These are phyloP conservation scores for Penicillium antarcticum DNA, from an alignment of 495 filamentous ascomycete genomes.

Conservation along the genomic window DNA sequence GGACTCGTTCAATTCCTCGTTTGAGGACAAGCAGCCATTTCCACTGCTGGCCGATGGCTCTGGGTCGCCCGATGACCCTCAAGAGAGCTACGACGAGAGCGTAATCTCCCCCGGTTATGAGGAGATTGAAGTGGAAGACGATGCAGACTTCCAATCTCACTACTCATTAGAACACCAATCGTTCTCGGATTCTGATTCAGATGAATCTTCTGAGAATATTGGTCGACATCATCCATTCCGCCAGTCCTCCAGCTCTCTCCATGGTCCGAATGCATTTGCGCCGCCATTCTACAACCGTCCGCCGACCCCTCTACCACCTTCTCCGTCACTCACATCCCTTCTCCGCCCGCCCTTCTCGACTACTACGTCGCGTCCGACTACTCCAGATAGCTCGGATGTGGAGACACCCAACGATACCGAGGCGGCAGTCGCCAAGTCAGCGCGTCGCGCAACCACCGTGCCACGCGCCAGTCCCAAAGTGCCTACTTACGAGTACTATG, in stretches of 20 bases:
- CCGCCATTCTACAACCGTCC: conserved; percentile 87
- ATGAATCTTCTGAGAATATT: conserved; percentile 34
- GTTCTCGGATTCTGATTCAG: conserved; percentile 40
- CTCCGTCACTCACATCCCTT: conserved; percentile 92
- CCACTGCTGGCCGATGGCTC: conserved; percentile 34
- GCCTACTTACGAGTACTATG: conserved; percentile 98
- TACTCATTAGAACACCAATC: conserved; percentile 41
- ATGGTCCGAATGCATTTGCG: conserved; percentile 61
- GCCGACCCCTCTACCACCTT: conserved; percentile 86
- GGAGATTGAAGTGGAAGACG: conserved; percentile 36
- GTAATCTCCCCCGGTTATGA: conserved; percentile 27
- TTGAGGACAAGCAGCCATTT: conserved; percentile 40
- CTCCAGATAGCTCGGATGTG: conserved; percentile 85
- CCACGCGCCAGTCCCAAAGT: conserved; percentile 88
- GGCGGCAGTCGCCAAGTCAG: conserved; percentile 60
- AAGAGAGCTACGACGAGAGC: conserved; percentile 28
- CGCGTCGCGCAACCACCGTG: conserved; percentile 64
- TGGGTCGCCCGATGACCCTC: conserved; percentile 20
- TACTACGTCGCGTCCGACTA: conserved; percentile 80
- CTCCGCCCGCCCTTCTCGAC: conserved; percentile 69
- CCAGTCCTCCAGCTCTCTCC: conserved; percentile 41
- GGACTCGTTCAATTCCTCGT: conserved; percentile 14
- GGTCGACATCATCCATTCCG: conserved; percentile 39
- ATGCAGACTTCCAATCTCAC: conserved; percentile 47
- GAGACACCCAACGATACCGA: conserved; percentile 64